phyloP scores from a whole-genome alignment of 805 yeast genomes.

The Brettanomyces bruxellensis region DNA sequence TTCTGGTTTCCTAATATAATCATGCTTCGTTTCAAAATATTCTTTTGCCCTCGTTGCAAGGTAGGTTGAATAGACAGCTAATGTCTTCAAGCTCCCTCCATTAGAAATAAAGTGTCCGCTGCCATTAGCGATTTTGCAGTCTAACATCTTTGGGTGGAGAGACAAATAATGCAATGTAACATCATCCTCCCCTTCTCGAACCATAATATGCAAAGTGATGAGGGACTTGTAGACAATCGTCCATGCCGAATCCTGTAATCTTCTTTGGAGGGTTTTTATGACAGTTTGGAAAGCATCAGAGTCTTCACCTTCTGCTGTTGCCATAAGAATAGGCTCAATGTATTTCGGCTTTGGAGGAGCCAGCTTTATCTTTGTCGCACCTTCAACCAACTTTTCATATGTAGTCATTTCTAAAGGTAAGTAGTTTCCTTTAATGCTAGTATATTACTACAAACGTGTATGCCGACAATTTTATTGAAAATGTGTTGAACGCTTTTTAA shows the following conservation, averaged over 20 bases:
- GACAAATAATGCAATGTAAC: conserved; percentile 63
- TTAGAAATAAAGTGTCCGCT: conserved; percentile 22
- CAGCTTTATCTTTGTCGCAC: conserved; percentile 66
- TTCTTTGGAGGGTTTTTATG: conserved; percentile 49
- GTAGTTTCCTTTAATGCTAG: no score
- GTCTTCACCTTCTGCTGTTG: conserved; percentile 44
- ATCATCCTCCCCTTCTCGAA: conserved; percentile 81
- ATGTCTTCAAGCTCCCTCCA: conserved; percentile 43
- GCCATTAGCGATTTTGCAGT: conserved; percentile 26
- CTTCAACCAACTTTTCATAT: conserved; percentile 66
- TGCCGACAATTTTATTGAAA: no score
- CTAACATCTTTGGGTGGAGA: conserved; percentile 51
- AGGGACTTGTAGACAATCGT: conserved; percentile 81
- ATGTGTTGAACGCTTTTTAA: no score
- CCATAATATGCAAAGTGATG: conserved; percentile 80
- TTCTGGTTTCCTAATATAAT: conserved; percentile 67
- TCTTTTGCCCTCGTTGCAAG: conserved; percentile 61
- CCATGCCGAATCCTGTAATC: conserved; percentile 82
- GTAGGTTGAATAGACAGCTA: conserved; percentile 65
- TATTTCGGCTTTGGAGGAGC: conserved; percentile 98
- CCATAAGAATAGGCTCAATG: conserved; percentile 81
- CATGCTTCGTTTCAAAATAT: conserved; percentile 53
- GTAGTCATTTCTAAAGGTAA: conserved; percentile 38
- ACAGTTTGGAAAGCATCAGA: conserved; percentile 56
- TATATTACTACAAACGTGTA: no score